These are phyloP conservation scores for Fusarium gaditjirri DNA, from an alignment of 2,329 filamentous ascomycete genomes.

Conservation along the genomic window DNA sequence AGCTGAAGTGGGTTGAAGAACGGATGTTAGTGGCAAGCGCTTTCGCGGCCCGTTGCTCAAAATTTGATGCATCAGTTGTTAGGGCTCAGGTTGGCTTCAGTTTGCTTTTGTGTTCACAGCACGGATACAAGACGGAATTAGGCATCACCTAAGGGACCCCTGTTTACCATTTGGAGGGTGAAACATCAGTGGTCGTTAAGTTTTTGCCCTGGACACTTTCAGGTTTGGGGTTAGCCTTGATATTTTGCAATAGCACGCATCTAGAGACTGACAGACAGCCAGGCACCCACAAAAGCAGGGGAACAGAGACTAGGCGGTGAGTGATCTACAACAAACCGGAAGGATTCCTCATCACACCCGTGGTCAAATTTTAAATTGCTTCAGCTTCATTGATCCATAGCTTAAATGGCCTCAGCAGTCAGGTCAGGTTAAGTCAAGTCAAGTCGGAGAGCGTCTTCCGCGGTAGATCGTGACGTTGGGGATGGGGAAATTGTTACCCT, in stretches of 20 bases:
- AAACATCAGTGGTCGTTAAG: not conserved
- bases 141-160: not conserved
- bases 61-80: constrained; percentile 18
- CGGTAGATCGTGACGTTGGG: constrained; percentile 6
- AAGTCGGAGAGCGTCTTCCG: constrained; percentile 40
- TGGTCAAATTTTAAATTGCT: not conserved
- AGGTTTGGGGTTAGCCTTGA: not conserved
- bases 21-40: constrained; percentile 9
- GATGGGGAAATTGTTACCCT: not conserved
- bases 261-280: not conserved
- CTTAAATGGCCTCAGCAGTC: not conserved
- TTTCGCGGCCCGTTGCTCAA: constrained; percentile 3
- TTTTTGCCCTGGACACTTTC: constrained; percentile 9
- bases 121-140: constrained; percentile 11
- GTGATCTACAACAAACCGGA: not conserved
- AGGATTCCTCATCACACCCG: not conserved
- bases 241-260: not conserved
- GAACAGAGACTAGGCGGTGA: constrained; percentile 25
- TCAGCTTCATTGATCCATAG: not conserved
- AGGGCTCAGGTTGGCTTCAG: constrained; percentile 1
- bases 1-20: not conserved
- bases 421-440: not conserved
- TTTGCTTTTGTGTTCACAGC: not conserved
- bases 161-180: not conserved
- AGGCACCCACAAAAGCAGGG: not conserved